These are phyloP conservation scores for Echria macrotheca DNA, from an alignment of 495 filamentous ascomycete genomes.

Conservation along the genomic window DNA sequence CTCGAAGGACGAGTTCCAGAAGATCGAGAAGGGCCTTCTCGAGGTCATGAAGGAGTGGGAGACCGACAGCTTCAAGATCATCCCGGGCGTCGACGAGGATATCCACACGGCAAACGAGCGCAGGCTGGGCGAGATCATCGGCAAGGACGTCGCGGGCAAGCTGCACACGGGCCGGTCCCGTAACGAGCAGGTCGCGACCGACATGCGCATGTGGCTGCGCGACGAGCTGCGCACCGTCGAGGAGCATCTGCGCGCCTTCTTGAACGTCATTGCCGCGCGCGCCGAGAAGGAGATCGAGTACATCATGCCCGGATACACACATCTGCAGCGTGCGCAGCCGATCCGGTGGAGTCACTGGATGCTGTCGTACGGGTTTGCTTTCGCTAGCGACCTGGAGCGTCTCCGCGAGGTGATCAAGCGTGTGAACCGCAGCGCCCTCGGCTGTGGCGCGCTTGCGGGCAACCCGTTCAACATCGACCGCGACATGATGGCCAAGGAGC, in stretches of 20 bases:
- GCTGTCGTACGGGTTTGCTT: conserved; percentile 70
- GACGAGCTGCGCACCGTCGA: conserved; percentile 72
- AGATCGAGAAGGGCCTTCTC: conserved; percentile 69
- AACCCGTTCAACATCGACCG: conserved; percentile 89
- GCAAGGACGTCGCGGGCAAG: conserved; percentile 81
- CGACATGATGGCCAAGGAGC: conserved; percentile 79
- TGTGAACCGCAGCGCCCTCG: conserved; percentile 75
- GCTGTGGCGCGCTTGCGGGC: conserved; percentile 82
- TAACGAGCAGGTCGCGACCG: conserved; percentile 91
- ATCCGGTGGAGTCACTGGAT: conserved; percentile 88
- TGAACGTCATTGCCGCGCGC: conserved; percentile 65
- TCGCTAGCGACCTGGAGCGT: conserved; percentile 72
- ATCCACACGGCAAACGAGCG: conserved; percentile 96
- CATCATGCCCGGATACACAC: conserved; percentile 74
- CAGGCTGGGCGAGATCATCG: conserved; percentile 82
- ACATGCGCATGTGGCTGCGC: conserved; percentile 89
- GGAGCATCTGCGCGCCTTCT: conserved; percentile 58
- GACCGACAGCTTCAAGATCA: conserved; percentile 51
- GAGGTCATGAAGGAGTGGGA: conserved; percentile 75
- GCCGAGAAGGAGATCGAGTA: conserved; percentile 68
- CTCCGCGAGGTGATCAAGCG: conserved; percentile 68
- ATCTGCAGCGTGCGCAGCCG: conserved; percentile 87
- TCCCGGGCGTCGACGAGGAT: conserved; percentile 59
- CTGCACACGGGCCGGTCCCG: conserved; percentile 87
- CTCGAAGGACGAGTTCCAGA: conserved; percentile 64